Percentiles rank a stretch among this genome's conserved stretches.
phyloP scores from a whole-genome alignment of 345 rosid species.

The Rhizophora apiculata region DNA sequence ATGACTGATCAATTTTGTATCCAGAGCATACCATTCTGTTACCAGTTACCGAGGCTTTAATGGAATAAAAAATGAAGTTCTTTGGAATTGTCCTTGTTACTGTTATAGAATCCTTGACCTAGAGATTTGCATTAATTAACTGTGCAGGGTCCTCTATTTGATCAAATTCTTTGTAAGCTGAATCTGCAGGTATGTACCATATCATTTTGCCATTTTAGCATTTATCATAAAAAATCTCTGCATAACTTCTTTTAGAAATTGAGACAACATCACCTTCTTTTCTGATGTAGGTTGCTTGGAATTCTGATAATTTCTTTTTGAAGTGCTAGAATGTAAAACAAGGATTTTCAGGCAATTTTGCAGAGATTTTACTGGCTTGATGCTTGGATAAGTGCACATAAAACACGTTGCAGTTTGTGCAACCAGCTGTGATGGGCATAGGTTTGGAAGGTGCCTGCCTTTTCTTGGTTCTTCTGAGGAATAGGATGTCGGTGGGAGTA shows the following conservation, averaged over 20 bases:
- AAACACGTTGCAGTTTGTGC: background rate
- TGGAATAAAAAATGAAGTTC: constrained; percentile 24
- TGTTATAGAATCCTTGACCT: constrained; percentile 13
- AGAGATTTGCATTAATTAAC: constrained; percentile 10
- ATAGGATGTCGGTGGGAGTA: no score
- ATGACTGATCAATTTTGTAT: constrained; percentile 20
- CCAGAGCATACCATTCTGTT: constrained; percentile 10
- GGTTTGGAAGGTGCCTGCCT: background rate
- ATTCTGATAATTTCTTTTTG: constrained; percentile 3
- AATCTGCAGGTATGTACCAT: constrained; percentile 18
- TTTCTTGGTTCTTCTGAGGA: no score
- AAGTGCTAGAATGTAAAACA: constrained; percentile 3
- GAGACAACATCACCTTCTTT: background rate
- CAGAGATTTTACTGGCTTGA: background rate
- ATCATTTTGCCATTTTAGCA: constrained; percentile 7
- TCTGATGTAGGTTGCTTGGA: constrained; percentile 7
- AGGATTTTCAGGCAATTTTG: background rate
- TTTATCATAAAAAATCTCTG: background rate
- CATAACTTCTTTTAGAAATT: background rate
- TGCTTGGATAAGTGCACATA: background rate
- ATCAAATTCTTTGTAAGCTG: background rate
- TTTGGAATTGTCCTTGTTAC: constrained; percentile 14
- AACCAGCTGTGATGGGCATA: background rate
- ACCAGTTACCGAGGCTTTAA: constrained; percentile 13
- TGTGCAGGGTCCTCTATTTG: constrained; percentile 5